Evolutionary conservation across 306 rosid genomes (phyloP).

Genomic region (Geum urbanum): DNA sequence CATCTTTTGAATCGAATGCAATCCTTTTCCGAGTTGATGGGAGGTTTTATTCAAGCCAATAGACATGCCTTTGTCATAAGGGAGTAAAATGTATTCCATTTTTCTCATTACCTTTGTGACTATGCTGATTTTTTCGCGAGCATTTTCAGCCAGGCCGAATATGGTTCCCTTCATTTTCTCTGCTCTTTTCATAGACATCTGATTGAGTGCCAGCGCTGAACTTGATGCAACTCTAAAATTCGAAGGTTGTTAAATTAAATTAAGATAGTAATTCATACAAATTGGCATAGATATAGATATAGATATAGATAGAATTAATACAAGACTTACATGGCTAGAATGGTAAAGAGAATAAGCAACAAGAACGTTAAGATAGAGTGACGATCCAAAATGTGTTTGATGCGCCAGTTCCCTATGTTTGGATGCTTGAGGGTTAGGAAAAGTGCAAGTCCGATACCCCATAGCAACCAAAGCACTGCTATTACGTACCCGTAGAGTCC

Average conservation of each 20-base stretch:
- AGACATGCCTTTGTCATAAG: conserved; percentile 46
- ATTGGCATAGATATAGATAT: not conserved
- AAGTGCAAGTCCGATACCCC: conserved; percentile 45
- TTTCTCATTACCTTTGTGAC: conserved; percentile 41
- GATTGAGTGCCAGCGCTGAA: conserved; percentile 41
- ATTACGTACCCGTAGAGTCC: conserved; percentile 72
- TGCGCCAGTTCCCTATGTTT: conserved; percentile 27
- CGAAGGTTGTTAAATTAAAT: not conserved
- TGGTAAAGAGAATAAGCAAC: conserved; percentile 44
- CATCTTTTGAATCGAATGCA: conserved; percentile 38
- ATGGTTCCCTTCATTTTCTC: conserved; percentile 47
- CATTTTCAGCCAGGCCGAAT: conserved; percentile 46
- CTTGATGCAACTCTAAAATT: conserved; percentile 55
- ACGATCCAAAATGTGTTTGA: conserved; percentile 29
- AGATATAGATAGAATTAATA: not conserved
- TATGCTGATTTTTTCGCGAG: conserved; percentile 31
- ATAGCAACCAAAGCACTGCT: conserved; percentile 59
- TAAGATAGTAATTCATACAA: not conserved
- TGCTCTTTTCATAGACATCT: conserved; percentile 36
- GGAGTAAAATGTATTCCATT: conserved; percentile 51
- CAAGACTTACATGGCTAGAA: conserved; percentile 52
- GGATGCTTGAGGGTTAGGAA: conserved; percentile 36
- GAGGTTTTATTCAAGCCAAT: conserved; percentile 36
- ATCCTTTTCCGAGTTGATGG: conserved; percentile 39
- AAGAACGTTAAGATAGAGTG: conserved; percentile 35